A percentile compares a stretch with the other conserved stretches of the same genome.
Evolutionary conservation across 495 filamentous ascomycete genomes (phyloP).

Genomic region (Penicillium herquei): DNA sequence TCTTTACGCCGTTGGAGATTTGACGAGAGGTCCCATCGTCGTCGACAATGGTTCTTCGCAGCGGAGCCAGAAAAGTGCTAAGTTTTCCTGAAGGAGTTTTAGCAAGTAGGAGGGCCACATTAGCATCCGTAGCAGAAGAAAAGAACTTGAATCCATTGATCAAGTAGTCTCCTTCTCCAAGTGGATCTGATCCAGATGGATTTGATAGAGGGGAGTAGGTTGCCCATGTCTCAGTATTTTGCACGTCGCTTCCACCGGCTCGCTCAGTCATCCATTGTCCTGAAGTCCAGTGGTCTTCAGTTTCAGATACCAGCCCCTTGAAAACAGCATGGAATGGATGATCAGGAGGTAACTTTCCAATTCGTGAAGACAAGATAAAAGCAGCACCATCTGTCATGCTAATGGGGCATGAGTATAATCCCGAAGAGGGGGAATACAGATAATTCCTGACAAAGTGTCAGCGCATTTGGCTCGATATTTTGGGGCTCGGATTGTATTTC

Average conservation of each 20-base stretch:
- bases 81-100: constrained; percentile 54
- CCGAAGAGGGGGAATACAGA: constrained; percentile 61
- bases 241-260: constrained; percentile 56
- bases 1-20: constrained; percentile 59
- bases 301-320: constrained; percentile 50
- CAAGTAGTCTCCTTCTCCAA: constrained; percentile 32
- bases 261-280: constrained; percentile 47
- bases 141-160: constrained; percentile 78
- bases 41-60: constrained; percentile 43
- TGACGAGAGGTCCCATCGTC: constrained; percentile 21
- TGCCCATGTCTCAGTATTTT: constrained; percentile 66
- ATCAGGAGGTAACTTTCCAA: constrained; percentile 27
- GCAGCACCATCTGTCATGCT: constrained; percentile 73
- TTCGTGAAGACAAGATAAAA: constrained; percentile 54
- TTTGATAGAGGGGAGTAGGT: constrained; percentile 31
- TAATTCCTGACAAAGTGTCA: constrained; percentile 51
- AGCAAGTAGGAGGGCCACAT: constrained; percentile 71
- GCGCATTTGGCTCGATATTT: constrained; percentile 24
- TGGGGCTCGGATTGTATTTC: neutral
- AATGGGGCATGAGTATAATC: constrained; percentile 62
- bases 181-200: constrained; percentile 7
- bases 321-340: constrained; percentile 53
- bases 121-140: constrained; percentile 69
- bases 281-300: constrained; percentile 66
- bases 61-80: constrained; percentile 67